A percentile compares a stretch with the other conserved stretches of the same genome.
Evolutionary conservation across 1,284 basidiomycete species (phyloP).

Genomic region (Porodaedalea pini): DNA sequence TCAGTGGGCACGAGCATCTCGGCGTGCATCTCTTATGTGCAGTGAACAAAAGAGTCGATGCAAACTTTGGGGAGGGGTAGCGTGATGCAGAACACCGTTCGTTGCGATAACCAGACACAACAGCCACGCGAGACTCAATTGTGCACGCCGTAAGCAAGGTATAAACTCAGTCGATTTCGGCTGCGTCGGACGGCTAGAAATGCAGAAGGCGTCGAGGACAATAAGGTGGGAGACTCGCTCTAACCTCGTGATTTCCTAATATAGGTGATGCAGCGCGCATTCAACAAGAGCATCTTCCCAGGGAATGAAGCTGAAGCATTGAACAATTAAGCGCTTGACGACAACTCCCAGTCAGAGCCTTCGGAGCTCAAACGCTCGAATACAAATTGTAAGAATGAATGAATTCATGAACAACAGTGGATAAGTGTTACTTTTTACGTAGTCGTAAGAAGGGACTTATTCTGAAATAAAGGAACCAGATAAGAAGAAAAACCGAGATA

Average conservation of each 20-base stretch:
- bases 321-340: constrained; percentile 3
- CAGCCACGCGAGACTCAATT: background rate
- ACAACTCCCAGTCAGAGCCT: background rate
- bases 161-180: background rate
- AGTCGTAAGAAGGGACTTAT: background rate
- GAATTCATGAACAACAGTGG: background rate
- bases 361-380: background rate
- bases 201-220: constrained; percentile 10
- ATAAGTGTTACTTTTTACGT: background rate
- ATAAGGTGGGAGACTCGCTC: background rate
- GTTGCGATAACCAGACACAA: background rate
- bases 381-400: background rate
- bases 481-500: background rate
- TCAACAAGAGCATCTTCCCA: background rate
- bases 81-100: constrained; percentile 3
- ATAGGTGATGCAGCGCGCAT: too few species aligned
- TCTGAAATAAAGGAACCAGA: background rate
- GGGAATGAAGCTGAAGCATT: background rate
- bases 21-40: background rate
- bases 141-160: background rate
- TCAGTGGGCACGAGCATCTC: too few species aligned
- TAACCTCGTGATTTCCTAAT: background rate
- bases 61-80: background rate
- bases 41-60: constrained; percentile 1
- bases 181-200: background rate